Base-by-base conservation (phyloP, 495 filamentous ascomycete species). In the Penicillium argentinense region DNA sequence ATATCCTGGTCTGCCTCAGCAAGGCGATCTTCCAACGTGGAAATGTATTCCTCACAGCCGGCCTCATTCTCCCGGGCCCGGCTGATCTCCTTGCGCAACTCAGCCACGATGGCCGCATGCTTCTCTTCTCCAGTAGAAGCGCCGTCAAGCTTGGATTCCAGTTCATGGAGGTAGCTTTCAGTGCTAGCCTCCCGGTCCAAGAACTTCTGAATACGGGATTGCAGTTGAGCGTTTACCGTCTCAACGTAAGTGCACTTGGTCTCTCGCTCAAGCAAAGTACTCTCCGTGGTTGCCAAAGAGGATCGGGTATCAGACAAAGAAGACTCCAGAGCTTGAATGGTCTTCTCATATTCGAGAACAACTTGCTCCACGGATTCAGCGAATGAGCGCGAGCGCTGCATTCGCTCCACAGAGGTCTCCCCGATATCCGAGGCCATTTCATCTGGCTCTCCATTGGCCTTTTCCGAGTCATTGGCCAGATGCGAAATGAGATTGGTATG, bases 291-390 rank as follows among this genome's bases (percentile, higher is more conserved):
- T 11, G 95, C 84, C 24, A 99, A 74, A 9, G 89, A 89, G 34
- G 86, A 76, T 33, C 95, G 81, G 6, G 95, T 97, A 59, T 83
- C 93, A 1, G 95, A 90, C 11, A 99, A 80, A 1, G 91, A 95
- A 29, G 89, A 81, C 70, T 99, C 95, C 19, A 99, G 80, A 54
- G 78, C 86, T 62, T 97, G 89, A 48, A 99, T 97, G 0, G 93
- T 99, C 78, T 95, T 97, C 57, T 99, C 93, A 63, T 99, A 99
- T 60, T 99, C 93, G 13, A 97, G 70, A 12, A 99, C 89, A 29
- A 99, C 89, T 60, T 93, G 86, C 58, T 99, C 95, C 22, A 97
- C 91, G 30, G 91, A 91, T 64, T 93, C 84, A 6, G 92, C 90
- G 67, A 97, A 97, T 7, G 88, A 91, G 56, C 91, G 93, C 13